Conservation (phyloP, 2,329 filamentous ascomycete genomes). For the Alternaria gaisen region DNA sequence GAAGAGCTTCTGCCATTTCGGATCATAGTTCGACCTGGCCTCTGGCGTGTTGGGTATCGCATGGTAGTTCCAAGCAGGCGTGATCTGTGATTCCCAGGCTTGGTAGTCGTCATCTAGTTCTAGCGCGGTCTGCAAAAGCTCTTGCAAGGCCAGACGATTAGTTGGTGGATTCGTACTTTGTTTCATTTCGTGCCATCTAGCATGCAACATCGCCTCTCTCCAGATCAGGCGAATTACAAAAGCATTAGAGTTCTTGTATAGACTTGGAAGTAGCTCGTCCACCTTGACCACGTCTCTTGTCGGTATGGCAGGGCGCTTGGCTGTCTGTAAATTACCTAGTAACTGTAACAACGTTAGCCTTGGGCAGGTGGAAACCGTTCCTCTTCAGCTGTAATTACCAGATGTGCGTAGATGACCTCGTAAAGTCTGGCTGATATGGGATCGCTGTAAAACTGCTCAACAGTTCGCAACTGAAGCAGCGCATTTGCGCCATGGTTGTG, state of each 20-base stretch:
- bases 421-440: conserved; percentile 37
- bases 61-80: conserved; percentile 31
- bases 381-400: conserved; percentile 24
- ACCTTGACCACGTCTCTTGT: conserved; percentile 26
- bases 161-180: conserved; percentile 24
- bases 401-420: conserved; percentile 38
- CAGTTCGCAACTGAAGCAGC: conserved; percentile 35
- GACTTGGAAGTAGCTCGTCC: conserved; percentile 21
- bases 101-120: conserved; percentile 39
- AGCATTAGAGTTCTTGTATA: conserved; percentile 32
- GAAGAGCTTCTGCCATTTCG: conserved; percentile 36
- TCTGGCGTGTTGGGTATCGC: conserved; percentile 35
- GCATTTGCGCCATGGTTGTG: conserved; percentile 43
- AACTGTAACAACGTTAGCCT: conserved; percentile 34
- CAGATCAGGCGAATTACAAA: conserved; percentile 39
- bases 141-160: conserved; percentile 29
- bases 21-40: conserved; percentile 26
- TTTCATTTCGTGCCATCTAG: conserved; percentile 41
- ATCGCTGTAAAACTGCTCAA: conserved; percentile 37
- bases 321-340: conserved; percentile 38
- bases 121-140: conserved; percentile 33
- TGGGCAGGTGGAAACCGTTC: background rate
- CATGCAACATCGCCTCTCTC: conserved; percentile 34
- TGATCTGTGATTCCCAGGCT: conserved; percentile 34
- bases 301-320: conserved; percentile 33